A percentile compares a stretch with the other conserved stretches of the same genome.
phyloP scores from a whole-genome alignment of 257 asterid genomes.

The Eucommia ulmoides region DNA sequence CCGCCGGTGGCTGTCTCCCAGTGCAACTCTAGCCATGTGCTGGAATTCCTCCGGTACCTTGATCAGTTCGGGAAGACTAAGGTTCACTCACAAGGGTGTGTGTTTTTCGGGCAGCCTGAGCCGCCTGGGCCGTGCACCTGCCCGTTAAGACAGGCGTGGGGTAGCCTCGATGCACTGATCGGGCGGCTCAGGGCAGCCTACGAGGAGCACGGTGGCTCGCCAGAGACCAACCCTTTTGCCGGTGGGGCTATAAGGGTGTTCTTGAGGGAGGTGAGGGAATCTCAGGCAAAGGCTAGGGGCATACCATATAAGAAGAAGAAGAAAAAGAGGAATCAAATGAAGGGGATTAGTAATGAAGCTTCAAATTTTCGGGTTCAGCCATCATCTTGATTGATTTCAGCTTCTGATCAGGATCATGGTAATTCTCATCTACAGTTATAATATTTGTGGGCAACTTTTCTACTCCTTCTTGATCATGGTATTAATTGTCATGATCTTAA shows the following conservation, averaged over 20 bases:
- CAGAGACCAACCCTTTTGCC: conserved; percentile 76
- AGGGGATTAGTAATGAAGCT: conserved; percentile 12
- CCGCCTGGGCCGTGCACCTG: conserved; percentile 72
- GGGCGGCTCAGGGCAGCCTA: conserved; percentile 81
- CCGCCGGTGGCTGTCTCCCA: conserved; percentile 54
- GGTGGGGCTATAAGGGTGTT: conserved; percentile 59
- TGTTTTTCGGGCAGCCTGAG: conserved; percentile 63
- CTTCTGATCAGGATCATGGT: background rate
- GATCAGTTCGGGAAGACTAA: conserved; percentile 92
- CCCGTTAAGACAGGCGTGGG: conserved; percentile 83
- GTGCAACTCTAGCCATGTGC: conserved; percentile 67
- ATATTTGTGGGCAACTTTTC: no score
- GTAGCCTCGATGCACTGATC: conserved; percentile 74
- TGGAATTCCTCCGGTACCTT: conserved; percentile 58
- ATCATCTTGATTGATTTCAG: conserved; percentile 12
- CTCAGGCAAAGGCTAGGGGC: conserved; percentile 82
- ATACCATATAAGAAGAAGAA: conserved; percentile 82
- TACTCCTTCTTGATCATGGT: no score
- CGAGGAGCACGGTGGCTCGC: conserved; percentile 74
- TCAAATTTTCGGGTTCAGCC: conserved; percentile 24
- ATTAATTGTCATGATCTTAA: no score
- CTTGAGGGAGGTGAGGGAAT: conserved; percentile 58
- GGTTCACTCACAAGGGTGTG: conserved; percentile 66
- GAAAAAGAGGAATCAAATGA: conserved; percentile 32
- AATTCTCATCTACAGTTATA: no score